Percentiles rank a stretch among this genome's conserved stretches.
Conservation (phyloP, 1,139 yeast genomes). For the Protomyces lactucae-debilis region DNA sequence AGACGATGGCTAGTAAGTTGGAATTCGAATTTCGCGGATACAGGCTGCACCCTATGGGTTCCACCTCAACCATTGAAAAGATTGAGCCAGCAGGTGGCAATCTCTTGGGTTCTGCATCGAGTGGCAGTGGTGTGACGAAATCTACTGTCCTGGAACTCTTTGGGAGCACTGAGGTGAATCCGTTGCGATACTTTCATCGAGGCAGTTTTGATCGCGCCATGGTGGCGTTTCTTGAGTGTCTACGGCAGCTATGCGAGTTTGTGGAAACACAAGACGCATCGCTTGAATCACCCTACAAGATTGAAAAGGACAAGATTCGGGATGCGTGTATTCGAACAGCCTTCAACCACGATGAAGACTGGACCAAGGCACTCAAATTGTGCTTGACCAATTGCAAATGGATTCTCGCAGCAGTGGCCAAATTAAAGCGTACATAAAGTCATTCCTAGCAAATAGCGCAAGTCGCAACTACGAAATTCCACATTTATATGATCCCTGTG, state of each 20-base stretch:
- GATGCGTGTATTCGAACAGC: conserved; percentile 66
- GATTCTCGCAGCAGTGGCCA: conserved; percentile 38
- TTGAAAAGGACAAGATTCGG: conserved; percentile 64
- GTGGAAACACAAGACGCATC: conserved; percentile 47
- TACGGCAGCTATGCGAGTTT: conserved; percentile 53
- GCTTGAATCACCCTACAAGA: conserved; percentile 62
- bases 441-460: neutral
- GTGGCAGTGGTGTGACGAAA: conserved; percentile 1
- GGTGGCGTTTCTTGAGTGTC: conserved; percentile 65
- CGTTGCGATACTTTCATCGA: conserved; percentile 61
- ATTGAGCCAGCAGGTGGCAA: conserved; percentile 41
- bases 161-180: conserved; percentile 57
- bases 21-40: conserved; percentile 55
- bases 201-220: conserved; percentile 69
- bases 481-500: no score
- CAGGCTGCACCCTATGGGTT: conserved; percentile 74
- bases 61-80: conserved; percentile 72
- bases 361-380: conserved; percentile 88
- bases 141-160: conserved; percentile 47
- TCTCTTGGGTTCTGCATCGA: conserved; percentile 31
- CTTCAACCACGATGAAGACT: conserved; percentile 55
- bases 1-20: conserved; percentile 59
- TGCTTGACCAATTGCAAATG: conserved; percentile 58
- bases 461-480: no score
- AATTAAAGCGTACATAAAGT: neutral